Base-by-base conservation (phyloP, 345 rosid genomes). In the Geranium brycei region DNA sequence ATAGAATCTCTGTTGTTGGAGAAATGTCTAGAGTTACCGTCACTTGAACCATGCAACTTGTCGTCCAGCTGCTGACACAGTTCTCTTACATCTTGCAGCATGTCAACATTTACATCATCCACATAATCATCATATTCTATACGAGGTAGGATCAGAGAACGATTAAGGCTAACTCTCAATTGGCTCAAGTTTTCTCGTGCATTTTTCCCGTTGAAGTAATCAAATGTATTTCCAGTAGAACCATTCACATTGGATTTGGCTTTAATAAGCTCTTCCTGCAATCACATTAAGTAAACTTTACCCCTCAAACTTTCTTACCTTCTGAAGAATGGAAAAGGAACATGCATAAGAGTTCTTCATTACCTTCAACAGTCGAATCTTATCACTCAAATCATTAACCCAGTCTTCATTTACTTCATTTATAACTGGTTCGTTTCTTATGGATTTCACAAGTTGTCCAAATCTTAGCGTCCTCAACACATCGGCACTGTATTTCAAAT, bases 211-310 rank as follows among this genome's bases (percentile, higher is more conserved):
- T 73, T 71, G 16, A 85, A 78, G 67, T 76, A 69, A 67, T 81
- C 81, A 31, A 70, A 73, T 79, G 62, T 83, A 58, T 73, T 76
- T 75, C 81, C 79, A 67, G 71, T 77, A 35, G 85, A 65, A 63
- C 75, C 76, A 68, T 70, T 63, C 28, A 58, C 65, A 74, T 81
- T 88, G 59, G 89, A 85, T 67, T 85, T 90, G 40, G 92, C 91
- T 87, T 86, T 83, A 62, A 80, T 80, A 38, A 93, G 99, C 73
- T 93, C 97, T 66, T 93, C 96, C 99, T 93, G 95, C 55, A 62
- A 75, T 57, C 62, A 64, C 62, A 59, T 31, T 56, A 19, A 4
- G 62, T 17, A 41, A 41, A 59, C 19, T 4, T 35, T 35, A 35
- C 5, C 5, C 57, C 11, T 58, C 4, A 62, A 15, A 12, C 14